Evolutionary conservation across 2,329 filamentous ascomycete species (phyloP), one percentile per base, ranked within the genome.

Genomic region (Fusarium decemcellulare): DNA sequence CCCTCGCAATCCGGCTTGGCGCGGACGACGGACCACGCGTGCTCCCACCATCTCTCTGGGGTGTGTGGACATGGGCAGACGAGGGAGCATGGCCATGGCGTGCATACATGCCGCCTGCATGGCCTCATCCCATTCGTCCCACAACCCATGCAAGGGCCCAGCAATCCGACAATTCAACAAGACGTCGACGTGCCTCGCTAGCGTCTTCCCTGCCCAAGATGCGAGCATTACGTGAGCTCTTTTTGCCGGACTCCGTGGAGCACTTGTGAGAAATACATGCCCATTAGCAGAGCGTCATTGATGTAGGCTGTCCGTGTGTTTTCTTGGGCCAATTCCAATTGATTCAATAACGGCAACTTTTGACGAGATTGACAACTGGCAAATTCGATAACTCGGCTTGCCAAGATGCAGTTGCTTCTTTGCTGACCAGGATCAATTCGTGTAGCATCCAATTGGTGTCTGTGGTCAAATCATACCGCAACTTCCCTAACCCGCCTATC

Each of bases 51-150:
- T 37, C 53, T 16, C 30, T 29, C 30, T 46, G 23, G 30, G 32
- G 44, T 37, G 30, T 48, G 54, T 23, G 23, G 23, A 23, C 55
- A 50, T 51, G 44, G 44, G 27, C 27, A 36, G 27, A 23, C 23
- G 23, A 23, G 23, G 23, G 23, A 51, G 46, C 44, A 40, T 54
- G 32, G 52, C 48, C 50, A 64, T 60, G 56, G 62, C 59, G 29
- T 61, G 51, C 61, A 55, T 65, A 63, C 65, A 55, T 65, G 61
- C 65, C 72, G 52, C 55, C 56, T 52, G 68, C 59, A 70, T 70
- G 54, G 51, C 62, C 61, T 51, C 54, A 48, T 66, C 64, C 56
- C 59, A 72, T 68, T 65, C 50, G 65, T 50, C 56, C 55, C 54
- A 29, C 59, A 40, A n/a, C 30, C 51, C 59, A 73, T 73, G 50